Percentiles rank a stretch among this genome's conserved stretches.
Conservation (phyloP, 805 yeast genomes). For the Nakazawaea populi region DNA sequence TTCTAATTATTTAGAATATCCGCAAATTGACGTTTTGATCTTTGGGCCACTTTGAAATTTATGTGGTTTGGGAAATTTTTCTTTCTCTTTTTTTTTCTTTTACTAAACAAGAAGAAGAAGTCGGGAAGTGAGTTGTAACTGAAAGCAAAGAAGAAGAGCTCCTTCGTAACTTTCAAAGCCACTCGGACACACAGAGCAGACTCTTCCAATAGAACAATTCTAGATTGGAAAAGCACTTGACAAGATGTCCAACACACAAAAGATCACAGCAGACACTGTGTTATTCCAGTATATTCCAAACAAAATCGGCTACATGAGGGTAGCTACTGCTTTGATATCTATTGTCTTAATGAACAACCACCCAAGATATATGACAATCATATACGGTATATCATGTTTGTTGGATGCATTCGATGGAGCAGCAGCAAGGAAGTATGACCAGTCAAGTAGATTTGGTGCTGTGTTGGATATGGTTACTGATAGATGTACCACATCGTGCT, state of each 20-base stretch:
- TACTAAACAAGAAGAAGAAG: no score
- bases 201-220: background rate
- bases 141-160: no score
- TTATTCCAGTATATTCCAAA: slow-evolving; percentile 71
- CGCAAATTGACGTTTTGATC: background rate
- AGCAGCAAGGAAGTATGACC: slow-evolving; percentile 86
- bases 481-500: slow-evolving; percentile 92
- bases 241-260: background rate
- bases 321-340: slow-evolving; percentile 74
- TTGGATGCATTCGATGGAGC: slow-evolving; percentile 95
- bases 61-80: background rate
- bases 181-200: no score
- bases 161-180: no score
- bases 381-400: slow-evolving; percentile 84
- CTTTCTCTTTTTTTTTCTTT: background rate
- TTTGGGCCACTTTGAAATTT: background rate
- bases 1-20: background rate
- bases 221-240: background rate
- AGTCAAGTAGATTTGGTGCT: slow-evolving; percentile 91
- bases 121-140: no score
- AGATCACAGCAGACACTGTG: slow-evolving; percentile 3
- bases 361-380: slow-evolving; percentile 69
- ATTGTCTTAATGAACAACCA: slow-evolving; percentile 77
- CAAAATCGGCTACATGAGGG: slow-evolving; percentile 83
- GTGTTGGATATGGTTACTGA: slow-evolving; percentile 99